Base-by-base conservation (phyloP, 2,329 filamentous ascomycete species). In the Scedosporium dehoogii region DNA sequence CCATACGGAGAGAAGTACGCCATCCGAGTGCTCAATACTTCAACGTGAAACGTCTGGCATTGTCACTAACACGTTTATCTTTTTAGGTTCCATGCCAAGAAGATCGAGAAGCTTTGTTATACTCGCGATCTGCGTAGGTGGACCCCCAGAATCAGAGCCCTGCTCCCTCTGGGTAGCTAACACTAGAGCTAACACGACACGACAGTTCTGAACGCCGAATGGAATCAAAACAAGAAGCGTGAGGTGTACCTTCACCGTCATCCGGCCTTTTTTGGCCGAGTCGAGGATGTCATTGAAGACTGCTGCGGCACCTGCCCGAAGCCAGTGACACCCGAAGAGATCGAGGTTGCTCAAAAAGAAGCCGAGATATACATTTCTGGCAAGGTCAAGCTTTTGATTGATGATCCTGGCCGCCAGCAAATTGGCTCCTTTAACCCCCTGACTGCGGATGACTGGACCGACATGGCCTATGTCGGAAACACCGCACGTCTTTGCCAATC, bases 391-490 rank as follows among this genome's bases (percentile, higher is more conserved):
- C 96, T 96, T 72, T 78, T 94, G 67, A 87, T 87, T 65, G 90
- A 96, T 68, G 84, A 96, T 67, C 90, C 91, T 1, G 91, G 91
- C 18, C 81, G 91, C 62, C 91, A 94, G 70, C 76, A 83, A 71
- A 85, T 85, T 59, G 82, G 82, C 27, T 84, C 81, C 9, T 96
- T 96, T 75, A 88, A 94, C 68, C 91, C 91, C 0, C 79, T 93
- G 44, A 92, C 88, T 0, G 86, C 91, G 51, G 81, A 90, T 59
- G 90, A 94, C 69, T 96, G 91, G 90, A 94, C 91, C 0, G 89
- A 92, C 66, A 94, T 96, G 90, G 90, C 91, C 0, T 96, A 96
- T 67, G 81, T 96, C 42, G 89, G 90, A 10, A 90, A 92, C 66
- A 92, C 90, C 1, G 85, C 85, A 44, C 79, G 83, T 16, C 79